phyloP scores from a whole-genome alignment of 768 basidiomycete genomes.

The Lactifluus subvellereus region DNA sequence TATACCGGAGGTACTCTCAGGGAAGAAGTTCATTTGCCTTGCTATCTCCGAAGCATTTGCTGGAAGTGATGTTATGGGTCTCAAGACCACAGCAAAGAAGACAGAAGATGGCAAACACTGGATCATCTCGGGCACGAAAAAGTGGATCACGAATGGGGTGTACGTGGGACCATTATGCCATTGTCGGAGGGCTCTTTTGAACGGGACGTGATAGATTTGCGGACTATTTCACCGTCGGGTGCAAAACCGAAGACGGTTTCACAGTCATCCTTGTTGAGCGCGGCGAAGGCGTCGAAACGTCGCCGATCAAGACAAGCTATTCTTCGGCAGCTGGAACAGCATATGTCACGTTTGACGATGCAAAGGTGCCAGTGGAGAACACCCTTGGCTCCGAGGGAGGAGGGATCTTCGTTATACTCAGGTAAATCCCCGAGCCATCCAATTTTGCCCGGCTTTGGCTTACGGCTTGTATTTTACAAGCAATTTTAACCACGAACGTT shows the following conservation, averaged over 20 bases:
- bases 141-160: constrained; percentile 81
- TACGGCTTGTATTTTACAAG: constrained; percentile 33
- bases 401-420: constrained; percentile 61
- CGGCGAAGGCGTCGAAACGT: constrained; percentile 76
- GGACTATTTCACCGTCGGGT: constrained; percentile 62
- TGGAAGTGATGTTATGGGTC: constrained; percentile 76
- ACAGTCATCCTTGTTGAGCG: constrained; percentile 86
- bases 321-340: constrained; percentile 83
- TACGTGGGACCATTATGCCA: constrained; percentile 27
- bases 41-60: constrained; percentile 90
- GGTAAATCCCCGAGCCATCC: constrained; percentile 28
- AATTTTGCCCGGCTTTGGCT: not conserved
- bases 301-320: constrained; percentile 86
- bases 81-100: constrained; percentile 73
- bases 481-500: constrained; percentile 95
- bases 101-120: constrained; percentile 77
- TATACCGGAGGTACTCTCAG: constrained; percentile 56
- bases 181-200: not conserved
- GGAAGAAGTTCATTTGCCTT: constrained; percentile 79
- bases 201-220: constrained; percentile 34
- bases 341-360: constrained; percentile 78
- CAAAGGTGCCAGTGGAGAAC: constrained; percentile 81
- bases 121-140: constrained; percentile 84
- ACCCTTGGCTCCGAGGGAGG: constrained; percentile 76
- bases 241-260: constrained; percentile 68